Percentiles rank a stretch among this genome's conserved stretches.
phyloP scores from a whole-genome alignment of 805 yeast genomes.

The Sugiyamaella chiloensis region DNA sequence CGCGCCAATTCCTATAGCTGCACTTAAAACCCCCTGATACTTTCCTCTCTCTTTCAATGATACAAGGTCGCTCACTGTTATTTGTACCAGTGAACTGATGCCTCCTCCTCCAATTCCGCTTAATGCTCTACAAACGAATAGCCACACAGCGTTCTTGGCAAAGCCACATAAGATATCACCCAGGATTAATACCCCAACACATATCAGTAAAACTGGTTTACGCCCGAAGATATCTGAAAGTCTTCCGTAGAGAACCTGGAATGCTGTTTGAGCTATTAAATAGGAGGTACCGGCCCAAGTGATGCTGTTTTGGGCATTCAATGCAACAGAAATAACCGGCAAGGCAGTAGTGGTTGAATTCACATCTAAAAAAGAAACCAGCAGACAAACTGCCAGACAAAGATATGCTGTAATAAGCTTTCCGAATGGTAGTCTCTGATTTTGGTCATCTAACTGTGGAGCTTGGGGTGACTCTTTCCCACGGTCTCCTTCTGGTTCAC shows the following conservation, averaged over 20 bases:
- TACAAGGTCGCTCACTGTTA: slow-evolving; percentile 53
- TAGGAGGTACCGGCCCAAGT: slow-evolving; percentile 60
- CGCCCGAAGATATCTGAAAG: slow-evolving; percentile 53
- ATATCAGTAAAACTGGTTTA: slow-evolving; percentile 49
- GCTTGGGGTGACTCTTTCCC: neutral
- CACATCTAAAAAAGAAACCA: slow-evolving; percentile 46
- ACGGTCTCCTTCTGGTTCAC: neutral
- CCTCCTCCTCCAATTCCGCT: slow-evolving; percentile 58
- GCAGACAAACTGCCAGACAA: slow-evolving; percentile 7
- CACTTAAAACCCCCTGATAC: slow-evolving; percentile 54
- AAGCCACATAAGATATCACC: slow-evolving; percentile 52
- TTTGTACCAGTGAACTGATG: slow-evolving; percentile 48
- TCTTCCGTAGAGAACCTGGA: slow-evolving; percentile 59
- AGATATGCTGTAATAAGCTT: slow-evolving; percentile 2
- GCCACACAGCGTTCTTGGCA: slow-evolving; percentile 36
- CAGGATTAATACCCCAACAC: slow-evolving; percentile 49
- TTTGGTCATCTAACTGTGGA: slow-evolving; percentile 1
- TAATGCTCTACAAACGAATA: slow-evolving; percentile 50
- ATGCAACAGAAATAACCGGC: slow-evolving; percentile 45
- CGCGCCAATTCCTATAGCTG: slow-evolving; percentile 50
- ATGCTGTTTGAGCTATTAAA: slow-evolving; percentile 48
- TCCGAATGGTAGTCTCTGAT: neutral
- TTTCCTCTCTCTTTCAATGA: slow-evolving; percentile 52
- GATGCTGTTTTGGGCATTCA: slow-evolving; percentile 46
- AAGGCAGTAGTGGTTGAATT: slow-evolving; percentile 48